Evolutionary conservation across 1,139 yeast genomes (phyloP).

Genomic region (Yamadazyma mexicana): DNA sequence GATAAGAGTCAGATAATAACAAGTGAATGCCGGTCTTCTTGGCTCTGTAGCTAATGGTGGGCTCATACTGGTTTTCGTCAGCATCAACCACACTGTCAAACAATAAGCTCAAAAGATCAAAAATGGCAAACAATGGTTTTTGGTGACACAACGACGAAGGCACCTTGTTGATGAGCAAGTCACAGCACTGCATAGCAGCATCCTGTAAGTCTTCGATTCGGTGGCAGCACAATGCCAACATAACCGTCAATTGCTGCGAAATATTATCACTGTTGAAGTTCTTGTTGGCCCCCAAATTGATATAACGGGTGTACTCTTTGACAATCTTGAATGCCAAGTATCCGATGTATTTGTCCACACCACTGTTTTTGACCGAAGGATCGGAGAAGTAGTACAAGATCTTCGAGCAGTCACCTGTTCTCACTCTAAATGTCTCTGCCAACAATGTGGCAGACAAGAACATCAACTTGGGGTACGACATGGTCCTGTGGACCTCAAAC

Average conservation of each 20-base stretch:
- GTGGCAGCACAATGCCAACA: slow-evolving; percentile 75
- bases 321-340: slow-evolving; percentile 63
- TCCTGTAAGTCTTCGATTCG: slow-evolving; percentile 74
- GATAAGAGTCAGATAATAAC: slow-evolving; percentile 73
- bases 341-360: slow-evolving; percentile 70
- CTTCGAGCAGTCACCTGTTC: slow-evolving; percentile 78
- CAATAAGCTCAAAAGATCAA: slow-evolving; percentile 76
- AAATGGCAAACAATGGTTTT: slow-evolving; percentile 68
- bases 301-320: slow-evolving; percentile 52
- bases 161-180: slow-evolving; percentile 60
- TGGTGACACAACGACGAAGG: slow-evolving; percentile 84
- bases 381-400: slow-evolving; percentile 79
- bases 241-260: slow-evolving; percentile 68
- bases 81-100: slow-evolving; percentile 84
- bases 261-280: slow-evolving; percentile 59
- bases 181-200: slow-evolving; percentile 80
- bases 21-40: slow-evolving; percentile 56
- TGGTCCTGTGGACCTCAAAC: slow-evolving; percentile 51
- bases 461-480: slow-evolving; percentile 82
- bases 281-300: slow-evolving; percentile 47
- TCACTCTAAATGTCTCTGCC: slow-evolving; percentile 76
- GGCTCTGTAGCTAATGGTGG: slow-evolving; percentile 70
- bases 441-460: slow-evolving; percentile 82
- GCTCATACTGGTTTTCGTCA: slow-evolving; percentile 80
- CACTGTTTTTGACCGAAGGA: slow-evolving; percentile 73